Conservation (phyloP, 2,329 filamentous ascomycete species). For the Talaromyces sp. region DNA sequence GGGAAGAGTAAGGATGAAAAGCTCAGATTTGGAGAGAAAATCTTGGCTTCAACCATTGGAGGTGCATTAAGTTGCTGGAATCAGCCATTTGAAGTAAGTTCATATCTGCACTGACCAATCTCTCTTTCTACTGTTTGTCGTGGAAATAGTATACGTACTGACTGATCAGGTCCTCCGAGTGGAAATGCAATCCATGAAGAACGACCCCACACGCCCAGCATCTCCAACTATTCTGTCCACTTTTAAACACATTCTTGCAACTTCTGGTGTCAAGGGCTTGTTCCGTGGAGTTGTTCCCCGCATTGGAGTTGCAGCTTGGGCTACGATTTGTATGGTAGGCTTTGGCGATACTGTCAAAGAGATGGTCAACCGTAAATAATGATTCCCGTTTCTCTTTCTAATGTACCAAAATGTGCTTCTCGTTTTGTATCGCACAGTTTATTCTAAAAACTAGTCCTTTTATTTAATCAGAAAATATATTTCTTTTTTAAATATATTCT, state of each 20-base stretch:
- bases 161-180: not conserved
- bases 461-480: too few relatives aligned
- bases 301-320: constrained; percentile 21
- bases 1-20: constrained; percentile 1
- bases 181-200: constrained; percentile 8
- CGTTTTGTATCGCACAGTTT: too few relatives aligned
- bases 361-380: not conserved
- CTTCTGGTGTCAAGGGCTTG: constrained; percentile 15
- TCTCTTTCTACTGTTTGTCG: too few relatives aligned
- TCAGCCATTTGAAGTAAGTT: constrained; percentile 23
- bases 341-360: constrained; percentile 16
- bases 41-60: constrained; percentile 22
- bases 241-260: constrained; percentile 1
- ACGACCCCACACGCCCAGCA: not conserved
- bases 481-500: too few relatives aligned
- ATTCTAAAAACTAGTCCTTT: too few relatives aligned
- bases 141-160: too few relatives aligned
- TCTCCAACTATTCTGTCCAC: constrained; percentile 1
- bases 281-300: constrained; percentile 21
- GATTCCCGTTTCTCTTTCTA: too few relatives aligned
- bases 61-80: constrained; percentile 22
- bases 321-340: constrained; percentile 23
- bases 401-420: too few relatives aligned
- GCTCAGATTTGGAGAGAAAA: constrained; percentile 15
- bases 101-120: not conserved